Evolutionary conservation across 331 rosid species (phyloP), one percentile per base, ranked within the genome.

Genomic region (Malus hybrid): DNA sequence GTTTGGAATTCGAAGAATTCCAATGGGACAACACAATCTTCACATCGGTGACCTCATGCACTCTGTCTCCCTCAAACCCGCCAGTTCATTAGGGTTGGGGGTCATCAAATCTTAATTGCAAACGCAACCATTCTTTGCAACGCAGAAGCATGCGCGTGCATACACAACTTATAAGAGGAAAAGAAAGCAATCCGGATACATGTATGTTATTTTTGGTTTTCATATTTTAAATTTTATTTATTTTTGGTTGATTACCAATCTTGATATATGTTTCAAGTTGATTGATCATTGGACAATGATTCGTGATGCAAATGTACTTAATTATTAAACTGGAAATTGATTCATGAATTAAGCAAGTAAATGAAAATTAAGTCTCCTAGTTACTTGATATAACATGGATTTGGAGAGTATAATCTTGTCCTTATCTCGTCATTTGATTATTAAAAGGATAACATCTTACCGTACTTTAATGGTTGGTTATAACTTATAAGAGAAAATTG

Each of bases 1-100:
- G 75, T 60, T 56, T 8, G 87, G 85, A 60, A 78, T 75, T 56
- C 73, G 87, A 46, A 84, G 87, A 69, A 67, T 84, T 69, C 85
- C 85, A 4, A 70, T 81, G 81, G 85, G 87, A 4, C 44, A 64
- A 50, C 85, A 84, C 36, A 65, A n/a, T 28, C 72, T 84, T 55
- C 73, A 75, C 19, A 62, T 84, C 46, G 83, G 87, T 18, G 76
- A 81, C 7, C 31, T 60, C 11, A 63, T 78, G 24, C 87, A 81
- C 36, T 70, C 83, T 24, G 64, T 84, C 39, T 74, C 81, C 5
- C 61, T 84, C 62, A 82, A 81, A 65, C 76, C 83, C 2, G 44
- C 68, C 36, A 44, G 55, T 24, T 22, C 80, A 3, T 24, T 44
- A 39, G 62, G 91, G 95, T 52, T 52, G 57, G n/a, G n/a, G 4